These are phyloP conservation scores for Stenocarpella maydis DNA, from an alignment of 2,329 filamentous ascomycete genomes.

Conservation along the genomic window DNA sequence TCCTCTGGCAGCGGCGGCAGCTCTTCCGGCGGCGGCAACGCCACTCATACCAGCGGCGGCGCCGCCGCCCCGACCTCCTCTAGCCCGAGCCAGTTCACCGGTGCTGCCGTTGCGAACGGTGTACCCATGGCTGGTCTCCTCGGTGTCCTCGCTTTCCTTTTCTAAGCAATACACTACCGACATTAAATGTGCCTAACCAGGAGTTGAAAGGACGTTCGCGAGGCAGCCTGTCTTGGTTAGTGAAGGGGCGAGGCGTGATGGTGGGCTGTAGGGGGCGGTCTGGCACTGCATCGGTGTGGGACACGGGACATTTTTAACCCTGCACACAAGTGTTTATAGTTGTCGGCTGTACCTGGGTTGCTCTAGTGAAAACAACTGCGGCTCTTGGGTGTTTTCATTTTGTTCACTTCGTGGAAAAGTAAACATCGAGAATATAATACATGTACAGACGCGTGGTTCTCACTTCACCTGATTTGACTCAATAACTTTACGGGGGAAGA, in stretches of 20 bases:
- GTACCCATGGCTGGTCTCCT: conserved; percentile 24
- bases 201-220: neutral
- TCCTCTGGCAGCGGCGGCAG: neutral
- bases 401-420: neutral
- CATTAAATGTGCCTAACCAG: neutral
- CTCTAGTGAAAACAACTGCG: conserved; percentile 7
- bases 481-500: neutral
- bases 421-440: conserved; percentile 5
- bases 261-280: neutral
- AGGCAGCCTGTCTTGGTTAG: neutral
- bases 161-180: neutral
- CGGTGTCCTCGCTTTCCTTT: conserved; percentile 5
- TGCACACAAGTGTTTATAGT: neutral
- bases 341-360: neutral
- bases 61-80: neutral
- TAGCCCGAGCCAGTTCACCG: neutral
- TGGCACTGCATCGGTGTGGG: conserved; percentile 15
- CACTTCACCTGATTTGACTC: neutral
- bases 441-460: neutral
- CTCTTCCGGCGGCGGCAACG: too few species aligned
- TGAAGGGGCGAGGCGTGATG: too few species aligned
- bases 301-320: neutral
- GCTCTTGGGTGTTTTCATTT: conserved; percentile 10
- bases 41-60: neutral
- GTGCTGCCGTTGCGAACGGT: conserved; percentile 10